Percentiles rank a stretch among this genome's conserved stretches.
These are phyloP conservation scores for Termitomyces sp. DNA, from an alignment of 768 basidiomycete genomes.

Conservation along the genomic window DNA sequence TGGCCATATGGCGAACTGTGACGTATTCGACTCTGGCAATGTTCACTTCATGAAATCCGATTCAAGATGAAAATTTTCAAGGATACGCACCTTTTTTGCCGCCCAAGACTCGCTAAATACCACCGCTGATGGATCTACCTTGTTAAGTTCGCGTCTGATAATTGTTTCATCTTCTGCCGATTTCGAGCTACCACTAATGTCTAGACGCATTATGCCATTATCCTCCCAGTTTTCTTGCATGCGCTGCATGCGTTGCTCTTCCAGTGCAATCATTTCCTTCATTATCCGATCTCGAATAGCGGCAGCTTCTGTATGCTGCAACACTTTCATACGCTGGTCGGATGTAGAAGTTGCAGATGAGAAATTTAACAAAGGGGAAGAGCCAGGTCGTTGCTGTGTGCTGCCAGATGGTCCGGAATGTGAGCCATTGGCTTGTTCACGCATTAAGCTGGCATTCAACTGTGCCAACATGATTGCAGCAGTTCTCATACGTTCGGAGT, in stretches of 20 bases:
- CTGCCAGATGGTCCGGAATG: slow-evolving; percentile 4
- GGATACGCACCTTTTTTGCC: slow-evolving; percentile 70
- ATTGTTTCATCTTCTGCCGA: slow-evolving; percentile 90
- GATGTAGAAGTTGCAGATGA: slow-evolving; percentile 17
- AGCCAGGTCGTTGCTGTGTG: slow-evolving; percentile 4
- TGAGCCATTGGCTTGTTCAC: slow-evolving; percentile 38
- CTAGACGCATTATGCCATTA: slow-evolving; percentile 61
- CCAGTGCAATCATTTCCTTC: slow-evolving; percentile 96
- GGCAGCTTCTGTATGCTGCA: slow-evolving; percentile 73
- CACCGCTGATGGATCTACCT: slow-evolving; percentile 91
- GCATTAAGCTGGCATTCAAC: slow-evolving; percentile 74
- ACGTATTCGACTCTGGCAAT: slow-evolving; percentile 74
- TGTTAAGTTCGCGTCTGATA: slow-evolving; percentile 88
- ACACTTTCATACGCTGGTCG: slow-evolving; percentile 58
- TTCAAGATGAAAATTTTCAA: neutral
- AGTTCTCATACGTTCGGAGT: slow-evolving; percentile 97
- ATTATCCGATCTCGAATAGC: slow-evolving; percentile 94
- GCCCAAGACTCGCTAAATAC: slow-evolving; percentile 96
- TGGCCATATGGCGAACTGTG: slow-evolving; percentile 95
- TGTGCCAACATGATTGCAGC: slow-evolving; percentile 99
- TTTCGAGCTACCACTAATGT: slow-evolving; percentile 48
- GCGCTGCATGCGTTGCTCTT: slow-evolving; percentile 93
- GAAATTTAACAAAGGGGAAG: slow-evolving; percentile 42
- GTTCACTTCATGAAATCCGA: neutral
- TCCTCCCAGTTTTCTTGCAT: slow-evolving; percentile 73